Evolutionary conservation across 495 filamentous ascomycete species (phyloP).

Genomic region (Aspergillus sclerotiicarbonarius): DNA sequence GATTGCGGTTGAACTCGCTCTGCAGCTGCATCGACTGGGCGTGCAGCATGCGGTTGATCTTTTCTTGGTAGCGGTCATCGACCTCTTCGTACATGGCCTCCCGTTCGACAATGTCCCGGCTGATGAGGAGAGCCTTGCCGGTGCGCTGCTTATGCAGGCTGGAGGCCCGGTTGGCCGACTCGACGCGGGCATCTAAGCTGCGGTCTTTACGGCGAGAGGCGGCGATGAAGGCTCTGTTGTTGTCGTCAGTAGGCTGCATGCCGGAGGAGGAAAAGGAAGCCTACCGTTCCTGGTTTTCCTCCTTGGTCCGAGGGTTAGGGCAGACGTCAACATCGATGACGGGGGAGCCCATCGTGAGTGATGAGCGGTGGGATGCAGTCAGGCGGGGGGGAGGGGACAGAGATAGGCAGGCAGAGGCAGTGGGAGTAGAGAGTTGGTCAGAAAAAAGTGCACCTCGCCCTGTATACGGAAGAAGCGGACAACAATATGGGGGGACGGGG

Average conservation of each 20-base stretch:
- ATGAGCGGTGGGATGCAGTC: not conserved
- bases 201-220: conserved; percentile 89
- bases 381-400: not conserved
- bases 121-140: conserved; percentile 78
- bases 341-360: conserved; percentile 23
- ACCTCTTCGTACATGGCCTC: conserved; percentile 99
- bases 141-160: conserved; percentile 88
- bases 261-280: conserved; percentile 14
- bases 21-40: conserved; percentile 44
- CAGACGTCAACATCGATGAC: conserved; percentile 37
- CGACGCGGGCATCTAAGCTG: conserved; percentile 82
- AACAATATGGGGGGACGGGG: not conserved
- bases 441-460: conserved; percentile 1
- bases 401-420: not conserved
- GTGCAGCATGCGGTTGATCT: conserved; percentile 43
- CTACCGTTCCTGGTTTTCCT: conserved; percentile 89
- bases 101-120: conserved; percentile 81
- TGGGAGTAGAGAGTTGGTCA: not conserved
- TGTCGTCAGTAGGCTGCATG: not conserved
- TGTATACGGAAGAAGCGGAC: not conserved
- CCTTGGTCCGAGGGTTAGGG: conserved; percentile 46
- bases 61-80: conserved; percentile 62
- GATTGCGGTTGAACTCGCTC: conserved; percentile 40
- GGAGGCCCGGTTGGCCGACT: conserved; percentile 84
- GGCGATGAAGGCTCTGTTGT: conserved; percentile 83